Percentiles rank a stretch among this genome's conserved stretches.
phyloP scores from a whole-genome alignment of 148 eudicot species.

The Beta vulgaris region DNA sequence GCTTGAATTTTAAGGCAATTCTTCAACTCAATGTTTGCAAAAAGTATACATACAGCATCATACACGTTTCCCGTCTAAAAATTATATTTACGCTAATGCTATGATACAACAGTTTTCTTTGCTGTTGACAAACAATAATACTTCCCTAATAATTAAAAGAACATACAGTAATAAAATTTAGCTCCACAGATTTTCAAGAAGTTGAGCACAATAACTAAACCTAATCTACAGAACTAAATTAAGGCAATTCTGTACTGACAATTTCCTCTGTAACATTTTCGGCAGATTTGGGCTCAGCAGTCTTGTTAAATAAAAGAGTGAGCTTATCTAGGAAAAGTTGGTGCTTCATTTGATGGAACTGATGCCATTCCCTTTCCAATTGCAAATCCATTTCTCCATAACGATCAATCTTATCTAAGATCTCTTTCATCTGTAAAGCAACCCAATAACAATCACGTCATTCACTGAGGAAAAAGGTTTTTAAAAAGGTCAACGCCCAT shows the following conservation, averaged over 20 bases:
- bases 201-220: background rate
- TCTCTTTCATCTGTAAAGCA: slow-evolving; percentile 50
- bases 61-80: no score
- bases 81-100: no score
- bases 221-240: slow-evolving; percentile 21
- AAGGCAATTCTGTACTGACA: slow-evolving; percentile 30
- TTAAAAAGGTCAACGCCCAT: background rate
- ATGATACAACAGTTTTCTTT: no score
- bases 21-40: background rate
- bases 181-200: background rate
- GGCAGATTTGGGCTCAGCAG: slow-evolving; percentile 36
- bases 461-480: background rate
- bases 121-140: no score
- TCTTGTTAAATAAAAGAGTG: slow-evolving; percentile 50
- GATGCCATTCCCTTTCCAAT: slow-evolving; percentile 70
- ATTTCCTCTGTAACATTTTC: slow-evolving; percentile 34
- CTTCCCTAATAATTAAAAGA: no score
- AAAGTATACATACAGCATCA: no score
- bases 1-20: background rate
- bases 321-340: slow-evolving; percentile 75
- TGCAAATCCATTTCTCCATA: slow-evolving; percentile 61
- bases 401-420: slow-evolving; percentile 49
- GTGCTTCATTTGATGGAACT: slow-evolving; percentile 63
- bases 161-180: no score
- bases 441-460: background rate